Evolutionary conservation across 2,329 filamentous ascomycete species (phyloP).

Genomic region (Trematosphaeria pertusa): DNA sequence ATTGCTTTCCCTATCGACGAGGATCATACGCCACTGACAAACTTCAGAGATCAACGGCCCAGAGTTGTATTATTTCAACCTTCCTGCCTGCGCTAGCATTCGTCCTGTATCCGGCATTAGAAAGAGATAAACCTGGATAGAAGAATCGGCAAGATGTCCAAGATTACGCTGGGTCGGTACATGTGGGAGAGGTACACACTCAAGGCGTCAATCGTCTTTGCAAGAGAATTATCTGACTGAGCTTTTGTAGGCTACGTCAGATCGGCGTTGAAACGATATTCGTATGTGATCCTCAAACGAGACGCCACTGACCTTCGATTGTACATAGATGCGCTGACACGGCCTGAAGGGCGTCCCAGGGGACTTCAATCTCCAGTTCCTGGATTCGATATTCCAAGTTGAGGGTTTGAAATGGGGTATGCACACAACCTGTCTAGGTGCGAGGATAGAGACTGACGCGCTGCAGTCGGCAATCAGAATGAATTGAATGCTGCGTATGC

Average conservation of each 20-base stretch:
- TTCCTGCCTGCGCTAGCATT: too few species aligned
- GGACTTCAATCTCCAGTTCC: slow-evolving; percentile 55
- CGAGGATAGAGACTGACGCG: background rate
- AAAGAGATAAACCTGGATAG: too few species aligned
- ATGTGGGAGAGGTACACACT: slow-evolving; percentile 49
- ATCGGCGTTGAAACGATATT: slow-evolving; percentile 51
- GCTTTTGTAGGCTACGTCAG: slow-evolving; percentile 45
- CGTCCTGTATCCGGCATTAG: too few species aligned
- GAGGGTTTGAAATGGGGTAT: slow-evolving; percentile 47
- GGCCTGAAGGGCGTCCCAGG: slow-evolving; percentile 51
- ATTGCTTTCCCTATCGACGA: too few species aligned
- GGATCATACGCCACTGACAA: too few species aligned
- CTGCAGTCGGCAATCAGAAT: slow-evolving; percentile 60
- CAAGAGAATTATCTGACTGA: too few species aligned
- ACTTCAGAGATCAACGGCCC: too few species aligned
- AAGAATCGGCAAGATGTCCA: slow-evolving; percentile 32
- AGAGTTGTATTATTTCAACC: too few species aligned
- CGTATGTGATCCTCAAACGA: slow-evolving; percentile 24
- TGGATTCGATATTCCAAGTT: slow-evolving; percentile 52
- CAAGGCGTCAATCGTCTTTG: too few species aligned
- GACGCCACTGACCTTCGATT: too few species aligned
- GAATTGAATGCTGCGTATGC: slow-evolving; percentile 66
- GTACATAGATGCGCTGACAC: too few species aligned
- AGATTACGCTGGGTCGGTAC: slow-evolving; percentile 51
- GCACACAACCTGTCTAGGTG: background rate